Conservation (phyloP, 2,329 filamentous ascomycete genomes). For the Beauveria scarabaeidicola region DNA sequence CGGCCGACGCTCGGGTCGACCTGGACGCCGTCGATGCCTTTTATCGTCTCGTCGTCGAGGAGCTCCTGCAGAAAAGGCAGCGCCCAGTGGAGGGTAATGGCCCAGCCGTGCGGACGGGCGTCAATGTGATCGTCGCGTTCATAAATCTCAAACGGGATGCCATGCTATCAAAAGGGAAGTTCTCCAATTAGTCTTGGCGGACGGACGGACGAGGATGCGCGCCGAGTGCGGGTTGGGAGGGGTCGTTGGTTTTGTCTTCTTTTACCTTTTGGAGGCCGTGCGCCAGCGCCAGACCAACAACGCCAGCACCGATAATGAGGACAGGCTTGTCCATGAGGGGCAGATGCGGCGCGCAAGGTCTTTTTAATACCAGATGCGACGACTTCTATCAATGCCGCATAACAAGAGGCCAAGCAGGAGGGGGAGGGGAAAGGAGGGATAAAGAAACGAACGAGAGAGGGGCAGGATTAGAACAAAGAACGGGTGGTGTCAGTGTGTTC, state of each 20-base stretch:
- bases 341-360: background rate
- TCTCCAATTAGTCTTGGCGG: background rate
- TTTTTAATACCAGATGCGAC: too few species aligned
- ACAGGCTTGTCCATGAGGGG: slow-evolving; percentile 19
- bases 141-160: slow-evolving; percentile 24
- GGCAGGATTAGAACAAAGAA: too few species aligned
- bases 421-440: background rate
- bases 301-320: slow-evolving; percentile 29
- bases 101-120: slow-evolving; percentile 42
- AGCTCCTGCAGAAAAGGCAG: slow-evolving; percentile 26
- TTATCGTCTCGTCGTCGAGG: slow-evolving; percentile 17
- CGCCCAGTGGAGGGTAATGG: slow-evolving; percentile 52
- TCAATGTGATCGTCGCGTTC: slow-evolving; percentile 23
- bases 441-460: too few species aligned
- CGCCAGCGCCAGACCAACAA: slow-evolving; percentile 29
- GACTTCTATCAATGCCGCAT: too few species aligned
- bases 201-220: background rate
- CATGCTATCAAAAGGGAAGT: slow-evolving; percentile 16
- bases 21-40: slow-evolving; percentile 19
- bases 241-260: background rate
- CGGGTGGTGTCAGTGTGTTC: too few species aligned
- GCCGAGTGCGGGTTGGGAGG: background rate
- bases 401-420: background rate
- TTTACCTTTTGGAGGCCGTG: slow-evolving; percentile 27
- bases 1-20: slow-evolving; percentile 30